Evolutionary conservation across 2,329 filamentous ascomycete species (phyloP), one percentile per base, ranked within the genome.

Genomic region (Amylocarpus encephaloides): DNA sequence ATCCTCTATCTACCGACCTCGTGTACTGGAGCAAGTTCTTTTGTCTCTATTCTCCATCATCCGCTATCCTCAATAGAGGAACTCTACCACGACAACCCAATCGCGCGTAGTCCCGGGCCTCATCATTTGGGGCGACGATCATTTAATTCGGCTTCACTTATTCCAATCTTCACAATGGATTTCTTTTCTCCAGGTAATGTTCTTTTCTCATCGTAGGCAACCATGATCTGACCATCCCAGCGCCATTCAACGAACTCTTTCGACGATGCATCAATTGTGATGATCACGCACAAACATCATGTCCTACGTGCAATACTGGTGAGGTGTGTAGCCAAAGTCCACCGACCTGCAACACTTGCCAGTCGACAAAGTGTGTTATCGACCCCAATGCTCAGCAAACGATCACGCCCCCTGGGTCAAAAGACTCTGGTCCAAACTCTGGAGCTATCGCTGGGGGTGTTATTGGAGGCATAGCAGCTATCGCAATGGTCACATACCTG

Each of bases 391-490:
- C 59, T 6, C 44, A 59, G 12, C 55, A 57, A 11, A 57, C 62
- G 30, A 52, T 48, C n/a, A 52, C 56, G 13, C 38, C 50, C 34
- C 39, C 56, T 4, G 64, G 68, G 5, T 65, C 63, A n/a, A 63
- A 66, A 12, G 58, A 59, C 22, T 70, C 71, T 10, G 76, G 79
- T 6, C 79, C 85, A 6, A 91, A 88, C 59, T 74, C 85, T 1
- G 91, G 91, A 38, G 88, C 88, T 32, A 96, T 98, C 57, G 92
- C 86, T 1, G 93, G 93, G 57, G 92, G 92, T 57, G 90, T 96
- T 9, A 73, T 97, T 39, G 93, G 90, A 56, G 93, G 90, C 58
- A 68, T 97, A 12, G 76, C 77, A n/a, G 76, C 83, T 41, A 76
- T 97, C 46, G 85, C 78, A n/a, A 70, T 88, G 34, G 66, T 87